phyloP scores from a whole-genome alignment of 2,329 filamentous ascomycete genomes.

The Fusarium sp. region DNA sequence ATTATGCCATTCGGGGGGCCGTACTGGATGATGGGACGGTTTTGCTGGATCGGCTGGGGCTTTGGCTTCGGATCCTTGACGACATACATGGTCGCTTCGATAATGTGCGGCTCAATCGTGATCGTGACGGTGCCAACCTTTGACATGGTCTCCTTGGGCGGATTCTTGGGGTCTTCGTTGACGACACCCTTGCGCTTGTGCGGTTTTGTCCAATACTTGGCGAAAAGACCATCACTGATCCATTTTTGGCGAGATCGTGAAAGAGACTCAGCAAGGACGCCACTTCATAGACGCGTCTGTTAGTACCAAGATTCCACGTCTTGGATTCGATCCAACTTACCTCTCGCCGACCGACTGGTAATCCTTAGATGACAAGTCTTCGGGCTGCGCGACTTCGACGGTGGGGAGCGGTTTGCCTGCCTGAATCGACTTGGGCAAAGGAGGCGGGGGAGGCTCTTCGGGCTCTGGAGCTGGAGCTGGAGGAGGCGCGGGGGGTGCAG shows the following conservation, averaged over 20 bases:
- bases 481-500: constrained; percentile 49
- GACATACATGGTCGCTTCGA: constrained; percentile 79
- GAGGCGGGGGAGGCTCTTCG: constrained; percentile 48
- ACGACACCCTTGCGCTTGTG: constrained; percentile 73
- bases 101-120: constrained; percentile 81
- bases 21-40: constrained; percentile 71
- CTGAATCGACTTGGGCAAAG: constrained; percentile 71
- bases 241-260: constrained; percentile 78
- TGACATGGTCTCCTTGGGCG: constrained; percentile 76
- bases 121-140: constrained; percentile 80
- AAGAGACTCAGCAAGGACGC: constrained; percentile 79
- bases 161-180: constrained; percentile 73
- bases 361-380: constrained; percentile 70
- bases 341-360: constrained; percentile 81
- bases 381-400: constrained; percentile 72
- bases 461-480: constrained; percentile 43
- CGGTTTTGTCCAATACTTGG: constrained; percentile 82
- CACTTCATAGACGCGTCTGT: constrained; percentile 59
- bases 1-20: constrained; percentile 71
- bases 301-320: constrained; percentile 15
- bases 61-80: constrained; percentile 72
- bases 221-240: constrained; percentile 77
- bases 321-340: constrained; percentile 50
- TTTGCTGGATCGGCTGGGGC: constrained; percentile 48
- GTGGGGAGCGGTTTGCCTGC: constrained; percentile 77